Evolutionary conservation across 306 rosid species (phyloP), one percentile per base, ranked within the genome.

Genomic region (Cucurbita pepo): DNA sequence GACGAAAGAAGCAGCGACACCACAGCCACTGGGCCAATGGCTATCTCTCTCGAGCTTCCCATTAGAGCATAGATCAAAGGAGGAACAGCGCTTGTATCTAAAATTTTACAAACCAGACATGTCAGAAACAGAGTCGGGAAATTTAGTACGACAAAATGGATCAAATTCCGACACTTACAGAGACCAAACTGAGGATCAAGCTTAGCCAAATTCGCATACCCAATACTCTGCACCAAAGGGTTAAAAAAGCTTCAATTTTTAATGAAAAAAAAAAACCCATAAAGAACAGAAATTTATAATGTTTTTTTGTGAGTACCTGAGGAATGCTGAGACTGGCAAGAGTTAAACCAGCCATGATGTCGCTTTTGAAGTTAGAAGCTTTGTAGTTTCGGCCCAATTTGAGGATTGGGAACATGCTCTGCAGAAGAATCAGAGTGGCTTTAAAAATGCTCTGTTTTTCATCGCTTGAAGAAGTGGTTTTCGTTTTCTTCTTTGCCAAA

Each of bases 11-110:
- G 83, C 78, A 92, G 34, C 40, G 98, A 92, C 11, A 90, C 98
- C 62, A 92, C 98, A 34, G 98, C 98, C 11, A 92, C 98, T 34
- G 98, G 98, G 50, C 98, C 98, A 34, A 92, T 88, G 52, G 98
- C 98, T 70, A 92, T 81, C 71, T 92, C 98, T 83, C 88, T 88
- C 76, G 98, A 92, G 16, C 96, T 92, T 65, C 98, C 98, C 98
- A 90, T 87, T 51, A 90, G 41, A 60, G 98, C 89, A 84, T 92
- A 92, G 64, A 92, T 83, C 70, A 92, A 77, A 66, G 98, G 98
- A 53, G 98, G 98, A 53, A 92, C 89, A 58, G 83, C 89, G 79
- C 96, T 92, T 18, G 96, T 92, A 72, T 92, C 98, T 92, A 79
- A 18, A 38, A 75, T 22, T 36, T 5, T 37, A 15, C 5, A 12